Conservation (phyloP, 2,329 filamentous ascomycete genomes). For the Stachybotrys echinatus region DNA sequence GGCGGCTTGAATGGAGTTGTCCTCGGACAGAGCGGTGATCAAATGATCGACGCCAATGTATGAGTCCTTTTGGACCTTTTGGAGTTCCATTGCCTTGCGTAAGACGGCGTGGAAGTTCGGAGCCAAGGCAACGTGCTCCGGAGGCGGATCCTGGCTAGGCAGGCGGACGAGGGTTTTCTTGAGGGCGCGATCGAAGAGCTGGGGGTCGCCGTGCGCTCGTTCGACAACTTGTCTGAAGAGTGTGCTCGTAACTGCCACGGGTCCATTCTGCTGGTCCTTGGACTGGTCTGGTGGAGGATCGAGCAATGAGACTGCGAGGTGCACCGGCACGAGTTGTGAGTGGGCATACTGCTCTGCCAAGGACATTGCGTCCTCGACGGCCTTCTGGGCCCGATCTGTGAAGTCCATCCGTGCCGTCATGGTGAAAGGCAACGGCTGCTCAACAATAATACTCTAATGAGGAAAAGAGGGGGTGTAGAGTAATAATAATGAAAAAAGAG, state of each 20-base stretch:
- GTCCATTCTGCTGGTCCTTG: conserved; percentile 76
- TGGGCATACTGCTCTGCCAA: conserved; percentile 88
- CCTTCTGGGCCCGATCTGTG: conserved; percentile 87
- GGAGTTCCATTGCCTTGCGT: conserved; percentile 78
- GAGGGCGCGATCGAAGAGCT: conserved; percentile 79
- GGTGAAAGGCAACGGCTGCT: too few relatives aligned
- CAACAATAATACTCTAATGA: too few relatives aligned
- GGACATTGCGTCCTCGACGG: conserved; percentile 80
- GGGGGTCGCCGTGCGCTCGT: conserved; percentile 85
- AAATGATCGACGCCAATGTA: conserved; percentile 94
- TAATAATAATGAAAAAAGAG: conserved; percentile 1
- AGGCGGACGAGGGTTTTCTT: conserved; percentile 89
- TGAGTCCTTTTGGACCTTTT: conserved; percentile 95
- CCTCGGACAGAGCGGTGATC: conserved; percentile 79
- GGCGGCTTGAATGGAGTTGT: conserved; percentile 64
- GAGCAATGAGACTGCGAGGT: conserved; percentile 79
- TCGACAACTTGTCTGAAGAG: conserved; percentile 94
- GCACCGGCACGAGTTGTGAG: conserved; percentile 83
- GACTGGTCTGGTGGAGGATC: conserved; percentile 70
- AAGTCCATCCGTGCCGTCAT: conserved; percentile 84
- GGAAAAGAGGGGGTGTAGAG: neutral
- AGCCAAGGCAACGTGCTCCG: conserved; percentile 79
- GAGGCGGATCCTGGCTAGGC: conserved; percentile 91
- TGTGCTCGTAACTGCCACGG: conserved; percentile 59
- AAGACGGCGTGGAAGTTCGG: conserved; percentile 79